phyloP scores from a whole-genome alignment of 352 stramenopile species.

The Phytophthora citricola region DNA sequence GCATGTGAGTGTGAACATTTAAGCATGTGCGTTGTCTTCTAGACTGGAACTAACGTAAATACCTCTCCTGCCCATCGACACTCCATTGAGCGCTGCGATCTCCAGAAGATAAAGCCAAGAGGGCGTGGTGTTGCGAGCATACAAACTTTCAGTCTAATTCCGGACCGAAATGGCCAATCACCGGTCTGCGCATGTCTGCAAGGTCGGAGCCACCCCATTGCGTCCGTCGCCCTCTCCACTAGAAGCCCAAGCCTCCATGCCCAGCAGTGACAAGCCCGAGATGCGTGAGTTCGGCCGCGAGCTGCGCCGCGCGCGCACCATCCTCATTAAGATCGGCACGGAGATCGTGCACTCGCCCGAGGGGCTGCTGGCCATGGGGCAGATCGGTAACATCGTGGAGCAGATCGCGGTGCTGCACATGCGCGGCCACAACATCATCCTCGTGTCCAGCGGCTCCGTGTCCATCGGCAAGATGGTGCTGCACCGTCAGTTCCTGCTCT shows the following conservation, averaged over 20 bases:
- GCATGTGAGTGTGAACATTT: too few species aligned
- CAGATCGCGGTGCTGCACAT: constrained; percentile 86
- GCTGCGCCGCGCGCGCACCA: constrained; percentile 66
- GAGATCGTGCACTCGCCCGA: constrained; percentile 86
- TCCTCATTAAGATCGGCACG: constrained; percentile 88
- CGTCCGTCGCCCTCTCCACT: not conserved
- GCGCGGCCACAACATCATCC: constrained; percentile 82
- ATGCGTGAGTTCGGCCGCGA: constrained; percentile 44
- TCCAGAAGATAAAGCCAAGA: constrained; percentile 9
- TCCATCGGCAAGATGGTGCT: constrained; percentile 85
- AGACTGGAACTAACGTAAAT: too few species aligned
- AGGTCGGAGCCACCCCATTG: not conserved
- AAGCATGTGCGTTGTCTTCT: too few species aligned
- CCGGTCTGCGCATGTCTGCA: not conserved
- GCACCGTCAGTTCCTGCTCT: constrained; percentile 83
- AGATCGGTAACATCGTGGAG: constrained; percentile 87
- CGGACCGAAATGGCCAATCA: not conserved
- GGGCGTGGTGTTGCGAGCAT: not conserved
- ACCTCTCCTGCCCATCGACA: too few species aligned
- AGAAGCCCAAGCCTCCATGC: not conserved
- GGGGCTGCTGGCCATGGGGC: constrained; percentile 80
- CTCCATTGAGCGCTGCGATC: not conserved
- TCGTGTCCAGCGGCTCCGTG: constrained; percentile 85
- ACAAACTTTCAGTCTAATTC: constrained; percentile 18
- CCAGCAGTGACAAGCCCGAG: constrained; percentile 11